phyloP scores from a whole-genome alignment of 2,329 filamentous ascomycete species.

The Exophiala sp. region DNA sequence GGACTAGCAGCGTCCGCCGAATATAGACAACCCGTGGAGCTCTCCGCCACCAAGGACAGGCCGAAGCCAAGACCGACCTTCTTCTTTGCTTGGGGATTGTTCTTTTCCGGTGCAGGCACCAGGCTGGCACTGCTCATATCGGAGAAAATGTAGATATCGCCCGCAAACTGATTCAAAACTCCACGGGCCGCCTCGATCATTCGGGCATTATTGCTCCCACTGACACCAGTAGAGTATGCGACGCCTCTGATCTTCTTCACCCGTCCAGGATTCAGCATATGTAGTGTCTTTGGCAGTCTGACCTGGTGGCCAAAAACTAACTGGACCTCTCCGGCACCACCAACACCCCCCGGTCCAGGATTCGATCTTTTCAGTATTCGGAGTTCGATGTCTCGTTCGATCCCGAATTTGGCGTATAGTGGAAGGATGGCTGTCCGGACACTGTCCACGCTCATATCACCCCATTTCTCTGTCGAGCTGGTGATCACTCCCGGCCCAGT shows the following conservation, averaged over 20 bases:
- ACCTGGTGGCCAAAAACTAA: slow-evolving; percentile 90
- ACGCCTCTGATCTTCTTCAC: slow-evolving; percentile 88
- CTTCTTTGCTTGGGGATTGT: slow-evolving; percentile 48
- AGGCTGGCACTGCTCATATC: slow-evolving; percentile 58
- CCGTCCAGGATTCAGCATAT: slow-evolving; percentile 74
- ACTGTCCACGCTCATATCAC: slow-evolving; percentile 86
- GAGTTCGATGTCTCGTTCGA: slow-evolving; percentile 78
- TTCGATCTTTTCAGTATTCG: slow-evolving; percentile 75
- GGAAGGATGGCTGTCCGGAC: slow-evolving; percentile 90
- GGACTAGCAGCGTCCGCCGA: slow-evolving; percentile 75
- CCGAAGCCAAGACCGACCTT: slow-evolving; percentile 85
- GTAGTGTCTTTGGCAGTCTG: slow-evolving; percentile 85
- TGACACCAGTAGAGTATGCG: slow-evolving; percentile 86
- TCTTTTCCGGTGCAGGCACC: slow-evolving; percentile 65
- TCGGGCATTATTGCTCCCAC: slow-evolving; percentile 84
- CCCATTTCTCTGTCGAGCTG: slow-evolving; percentile 64
- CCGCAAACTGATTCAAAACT: slow-evolving; percentile 75
- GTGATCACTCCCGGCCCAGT: slow-evolving; percentile 90
- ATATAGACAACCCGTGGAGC: slow-evolving; percentile 78
- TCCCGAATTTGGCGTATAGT: slow-evolving; percentile 83
- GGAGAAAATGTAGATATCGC: slow-evolving; percentile 83
- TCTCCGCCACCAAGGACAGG: slow-evolving; percentile 83
- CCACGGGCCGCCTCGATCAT: slow-evolving; percentile 90
- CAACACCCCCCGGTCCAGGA: slow-evolving; percentile 64
- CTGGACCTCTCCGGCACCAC: slow-evolving; percentile 89